A percentile compares a stretch with the other conserved stretches of the same genome.
Evolutionary conservation across 768 basidiomycete genomes (phyloP).

Genomic region (Lactarius sp.): DNA sequence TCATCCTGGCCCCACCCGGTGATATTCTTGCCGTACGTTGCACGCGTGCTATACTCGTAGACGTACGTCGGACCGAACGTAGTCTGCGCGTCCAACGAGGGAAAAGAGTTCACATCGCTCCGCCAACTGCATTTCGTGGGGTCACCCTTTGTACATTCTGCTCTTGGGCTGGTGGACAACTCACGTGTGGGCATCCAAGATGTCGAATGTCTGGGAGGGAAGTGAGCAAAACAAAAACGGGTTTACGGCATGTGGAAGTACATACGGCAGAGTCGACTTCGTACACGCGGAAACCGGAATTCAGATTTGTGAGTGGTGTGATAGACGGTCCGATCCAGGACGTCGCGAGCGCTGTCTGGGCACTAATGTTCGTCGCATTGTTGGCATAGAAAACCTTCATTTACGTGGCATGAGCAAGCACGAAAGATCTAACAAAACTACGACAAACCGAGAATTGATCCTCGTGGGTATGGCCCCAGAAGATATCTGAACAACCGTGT

Average conservation of each 20-base stretch:
- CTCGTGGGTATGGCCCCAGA: conserved; percentile 75
- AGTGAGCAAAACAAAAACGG: neutral
- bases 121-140: conserved; percentile 46
- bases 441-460: conserved; percentile 56
- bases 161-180: conserved; percentile 27
- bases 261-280: conserved; percentile 65
- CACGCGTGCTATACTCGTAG: conserved; percentile 65
- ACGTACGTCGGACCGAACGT: conserved; percentile 55
- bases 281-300: conserved; percentile 71
- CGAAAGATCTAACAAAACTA: neutral
- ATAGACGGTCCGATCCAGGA: conserved; percentile 64
- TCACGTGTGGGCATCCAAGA: conserved; percentile 74
- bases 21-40: conserved; percentile 56
- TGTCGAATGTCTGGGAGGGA: conserved; percentile 61
- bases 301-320: conserved; percentile 65
- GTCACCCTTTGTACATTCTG: neutral
- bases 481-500: conserved; percentile 46
- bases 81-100: conserved; percentile 52
- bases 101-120: conserved; percentile 55
- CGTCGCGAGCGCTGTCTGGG: conserved; percentile 51
- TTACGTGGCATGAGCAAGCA: neutral
- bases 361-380: conserved; percentile 58
- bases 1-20: conserved; percentile 56
- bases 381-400: conserved; percentile 65
- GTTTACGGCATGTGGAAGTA: neutral